Conservation (phyloP, 2,329 filamentous ascomycete genomes). For the Xylaria sp. region DNA sequence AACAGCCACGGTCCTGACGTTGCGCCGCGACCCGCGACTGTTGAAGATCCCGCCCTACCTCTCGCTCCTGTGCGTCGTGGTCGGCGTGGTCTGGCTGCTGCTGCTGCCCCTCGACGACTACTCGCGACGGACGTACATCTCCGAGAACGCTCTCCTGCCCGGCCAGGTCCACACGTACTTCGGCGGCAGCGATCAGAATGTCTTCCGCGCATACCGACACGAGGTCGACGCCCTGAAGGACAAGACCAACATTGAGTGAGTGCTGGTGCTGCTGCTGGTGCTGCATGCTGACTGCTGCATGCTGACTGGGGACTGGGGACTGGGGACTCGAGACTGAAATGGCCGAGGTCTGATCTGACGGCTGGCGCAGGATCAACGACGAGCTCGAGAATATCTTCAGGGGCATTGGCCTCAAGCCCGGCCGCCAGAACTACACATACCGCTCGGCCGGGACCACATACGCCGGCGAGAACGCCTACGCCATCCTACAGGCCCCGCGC, state of each 20-base stretch:
- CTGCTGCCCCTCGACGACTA: conserved; percentile 91
- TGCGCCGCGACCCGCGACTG: conserved; percentile 84
- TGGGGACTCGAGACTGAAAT: not conserved
- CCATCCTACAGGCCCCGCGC: conserved; percentile 89
- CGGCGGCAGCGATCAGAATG: conserved; percentile 92
- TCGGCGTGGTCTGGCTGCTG: conserved; percentile 90
- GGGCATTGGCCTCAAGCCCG: conserved; percentile 85
- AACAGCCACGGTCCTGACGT: conserved; percentile 69
- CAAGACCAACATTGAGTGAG: conserved; percentile 65
- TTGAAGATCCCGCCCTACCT: conserved; percentile 88
- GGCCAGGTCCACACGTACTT: conserved; percentile 99
- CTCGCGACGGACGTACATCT: conserved; percentile 93
- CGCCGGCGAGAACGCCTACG: conserved; percentile 90
- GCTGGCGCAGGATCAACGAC: conserved; percentile 66
- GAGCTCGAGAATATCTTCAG: conserved; percentile 80
- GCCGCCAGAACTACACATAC: conserved; percentile 89
- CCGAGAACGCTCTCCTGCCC: conserved; percentile 93
- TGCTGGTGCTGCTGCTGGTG: conserved; percentile 6
- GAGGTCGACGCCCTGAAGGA: conserved; percentile 76
- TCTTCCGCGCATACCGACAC: conserved; percentile 89
- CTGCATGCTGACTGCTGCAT: too few species aligned
- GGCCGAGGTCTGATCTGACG: conserved; percentile 45
- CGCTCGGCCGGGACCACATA: conserved; percentile 78
- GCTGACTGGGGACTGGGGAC: too few species aligned
- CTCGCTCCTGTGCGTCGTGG: conserved; percentile 83